A percentile compares a stretch with the other conserved stretches of the same genome.
Evolutionary conservation across 495 filamentous ascomycete genomes (phyloP).

Genomic region (Penicillium paradoxum): DNA sequence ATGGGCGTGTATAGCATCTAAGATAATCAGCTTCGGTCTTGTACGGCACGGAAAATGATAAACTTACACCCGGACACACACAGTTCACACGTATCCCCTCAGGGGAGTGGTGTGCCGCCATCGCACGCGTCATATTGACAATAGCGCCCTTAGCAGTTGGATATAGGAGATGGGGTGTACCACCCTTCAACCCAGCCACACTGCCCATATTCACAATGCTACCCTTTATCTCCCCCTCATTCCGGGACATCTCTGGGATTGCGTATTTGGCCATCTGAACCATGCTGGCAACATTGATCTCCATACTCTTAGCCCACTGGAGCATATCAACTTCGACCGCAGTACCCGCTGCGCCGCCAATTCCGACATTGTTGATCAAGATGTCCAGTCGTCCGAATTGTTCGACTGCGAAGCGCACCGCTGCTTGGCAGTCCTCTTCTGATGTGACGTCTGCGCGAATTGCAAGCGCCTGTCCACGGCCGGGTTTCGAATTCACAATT

Average conservation of each 20-base stretch:
- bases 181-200: conserved; percentile 53
- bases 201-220: conserved; percentile 55
- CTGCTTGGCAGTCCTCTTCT: conserved; percentile 39
- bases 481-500: conserved; percentile 36
- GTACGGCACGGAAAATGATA: not conserved
- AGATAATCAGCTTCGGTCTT: not conserved
- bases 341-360: conserved; percentile 48
- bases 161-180: conserved; percentile 56
- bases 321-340: conserved; percentile 51
- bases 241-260: conserved; percentile 49
- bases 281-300: conserved; percentile 57
- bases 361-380: conserved; percentile 53
- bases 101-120: conserved; percentile 52
- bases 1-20: conserved; percentile 57
- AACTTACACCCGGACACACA: conserved; percentile 48
- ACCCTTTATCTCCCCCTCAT: conserved; percentile 35
- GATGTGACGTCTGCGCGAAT: conserved; percentile 46
- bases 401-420: conserved; percentile 34
- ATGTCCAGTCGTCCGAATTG: conserved; percentile 50
- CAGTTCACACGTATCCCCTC: conserved; percentile 55
- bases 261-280: conserved; percentile 52
- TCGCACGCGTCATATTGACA: conserved; percentile 54
- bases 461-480: conserved; percentile 30
- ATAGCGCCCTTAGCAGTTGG: conserved; percentile 58
- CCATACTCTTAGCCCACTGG: conserved; percentile 48